Conservation (phyloP, 2,329 filamentous ascomycete genomes). For the Talaromyces sp. region DNA sequence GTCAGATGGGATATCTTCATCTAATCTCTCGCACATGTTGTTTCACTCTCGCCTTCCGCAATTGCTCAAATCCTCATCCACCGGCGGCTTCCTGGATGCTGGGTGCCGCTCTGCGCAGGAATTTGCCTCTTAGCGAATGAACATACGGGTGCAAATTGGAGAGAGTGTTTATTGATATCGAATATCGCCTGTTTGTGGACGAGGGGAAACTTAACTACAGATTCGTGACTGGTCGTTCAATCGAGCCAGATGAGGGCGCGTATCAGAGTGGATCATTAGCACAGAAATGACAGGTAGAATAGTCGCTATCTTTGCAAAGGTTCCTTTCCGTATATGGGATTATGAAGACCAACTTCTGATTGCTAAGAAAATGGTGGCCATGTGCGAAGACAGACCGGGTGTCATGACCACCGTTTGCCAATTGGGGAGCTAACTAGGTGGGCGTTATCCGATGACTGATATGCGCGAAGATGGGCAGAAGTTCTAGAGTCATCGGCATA, state of each 20-base stretch:
- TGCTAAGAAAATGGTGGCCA: constrained; percentile 17
- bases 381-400: constrained; percentile 19
- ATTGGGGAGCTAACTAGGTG: constrained; percentile 20
- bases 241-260: not conserved
- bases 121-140: constrained; percentile 21
- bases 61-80: constrained; percentile 16
- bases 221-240: constrained; percentile 50
- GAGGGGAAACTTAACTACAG: constrained; percentile 44
- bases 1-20: constrained; percentile 23
- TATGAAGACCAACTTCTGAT: constrained; percentile 20
- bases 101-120: constrained; percentile 24
- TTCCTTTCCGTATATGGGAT: constrained; percentile 23
- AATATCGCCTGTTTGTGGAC: constrained; percentile 58
- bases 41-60: constrained; percentile 16
- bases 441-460: constrained; percentile 16
- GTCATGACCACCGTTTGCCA: constrained; percentile 20
- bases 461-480: constrained; percentile 10
- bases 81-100: constrained; percentile 20
- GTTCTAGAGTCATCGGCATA: constrained; percentile 20
- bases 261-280: not conserved
- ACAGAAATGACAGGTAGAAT: constrained; percentile 17
- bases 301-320: constrained; percentile 20
- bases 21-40: constrained; percentile 20
- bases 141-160: constrained; percentile 48
- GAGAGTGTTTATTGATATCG: constrained; percentile 50